Percentiles rank a stretch among this genome's conserved stretches.
Evolutionary conservation across 2,329 filamentous ascomycete species (phyloP).

Genomic region (Pyricularia sp.): DNA sequence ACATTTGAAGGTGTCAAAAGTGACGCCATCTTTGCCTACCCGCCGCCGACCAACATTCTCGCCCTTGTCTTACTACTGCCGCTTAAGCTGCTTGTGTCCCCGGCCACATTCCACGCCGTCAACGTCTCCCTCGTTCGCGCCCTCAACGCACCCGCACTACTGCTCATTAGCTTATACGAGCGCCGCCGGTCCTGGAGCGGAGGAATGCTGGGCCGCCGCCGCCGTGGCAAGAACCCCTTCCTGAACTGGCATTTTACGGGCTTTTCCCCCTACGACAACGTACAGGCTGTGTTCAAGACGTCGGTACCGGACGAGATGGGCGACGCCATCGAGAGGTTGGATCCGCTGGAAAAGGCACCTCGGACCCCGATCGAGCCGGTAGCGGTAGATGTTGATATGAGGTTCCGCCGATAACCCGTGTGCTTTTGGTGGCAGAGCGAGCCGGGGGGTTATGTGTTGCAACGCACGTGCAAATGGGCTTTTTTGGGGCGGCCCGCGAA

Average conservation of each 20-base stretch:
- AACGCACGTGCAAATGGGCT: neutral
- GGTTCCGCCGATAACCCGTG: neutral
- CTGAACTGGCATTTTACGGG: constrained; percentile 14
- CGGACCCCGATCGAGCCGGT: neutral
- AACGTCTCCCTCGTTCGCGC: constrained; percentile 56
- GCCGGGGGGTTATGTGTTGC: neutral
- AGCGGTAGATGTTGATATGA: neutral
- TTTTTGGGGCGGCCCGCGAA: neutral
- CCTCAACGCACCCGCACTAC: constrained; percentile 54
- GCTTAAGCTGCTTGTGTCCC: constrained; percentile 51
- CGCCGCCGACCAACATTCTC: constrained; percentile 61
- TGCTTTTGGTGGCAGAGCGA: neutral
- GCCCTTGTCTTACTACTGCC: constrained; percentile 56
- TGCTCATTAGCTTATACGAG: constrained; percentile 53
- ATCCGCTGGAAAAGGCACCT: neutral
- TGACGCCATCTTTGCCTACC: constrained; percentile 61
- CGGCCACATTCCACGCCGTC: constrained; percentile 60
- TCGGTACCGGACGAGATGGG: constrained; percentile 1
- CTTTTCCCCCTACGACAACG: constrained; percentile 12
- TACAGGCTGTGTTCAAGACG: constrained; percentile 2
- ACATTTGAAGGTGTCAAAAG: constrained; percentile 68
- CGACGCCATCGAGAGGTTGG: constrained; percentile 2
- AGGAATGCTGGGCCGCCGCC: neutral
- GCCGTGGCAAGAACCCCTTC: constrained; percentile 3
- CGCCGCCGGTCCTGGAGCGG: constrained; percentile 44